Evolutionary conservation across 225 moss, liverwort and hornwort species (phyloP), one percentile per base, ranked within the genome.

Genomic region (Polytrichum formosum): DNA sequence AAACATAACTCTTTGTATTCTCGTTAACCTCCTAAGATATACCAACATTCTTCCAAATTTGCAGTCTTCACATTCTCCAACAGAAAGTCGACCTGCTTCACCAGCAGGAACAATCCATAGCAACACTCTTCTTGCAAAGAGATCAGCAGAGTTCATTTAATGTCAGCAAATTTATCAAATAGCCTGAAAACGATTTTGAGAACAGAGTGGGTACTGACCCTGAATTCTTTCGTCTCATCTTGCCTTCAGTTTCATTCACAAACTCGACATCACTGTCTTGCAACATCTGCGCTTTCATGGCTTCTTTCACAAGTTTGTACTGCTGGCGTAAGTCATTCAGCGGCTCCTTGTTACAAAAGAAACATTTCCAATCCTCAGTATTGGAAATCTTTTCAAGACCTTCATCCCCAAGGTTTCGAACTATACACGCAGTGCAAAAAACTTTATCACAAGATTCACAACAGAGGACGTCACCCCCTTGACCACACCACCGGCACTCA

Each of bases 401-500:
- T 26, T 66, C 67, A 26, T 67, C 28, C 35, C 91, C 91, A 62
- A 90, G 82, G 76, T 98, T 98, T 61, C 94, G 91, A 46, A 54
- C 72, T 60, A 98, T 91, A 74, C 98, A 98, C 27, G 28, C 66
- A 76, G 72, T 63, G 72, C 98, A 98, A 63, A 98, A 94, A 18
- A 92, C 94, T 82, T 93, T 94, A 69, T 92, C 98, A 72, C 98
- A 98, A 28, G 78, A 64, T 33, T 79, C 87, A 77, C 98, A 98
- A 74, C 92, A 91, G 60, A 92, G 70, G 78, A 89, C 86, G 61
- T 72, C 56, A 63, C 94, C 98, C 67, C 98, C 98, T 75, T 92
- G 90, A 69, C 94, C 94, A 84, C 98, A 98, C 94, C 94, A 98
- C 73, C 98, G 88, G 80, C 98, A 98, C 70, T 98, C 92, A 62